Base-by-base conservation (phyloP, 805 yeast species). In the Novakomyces olei region DNA sequence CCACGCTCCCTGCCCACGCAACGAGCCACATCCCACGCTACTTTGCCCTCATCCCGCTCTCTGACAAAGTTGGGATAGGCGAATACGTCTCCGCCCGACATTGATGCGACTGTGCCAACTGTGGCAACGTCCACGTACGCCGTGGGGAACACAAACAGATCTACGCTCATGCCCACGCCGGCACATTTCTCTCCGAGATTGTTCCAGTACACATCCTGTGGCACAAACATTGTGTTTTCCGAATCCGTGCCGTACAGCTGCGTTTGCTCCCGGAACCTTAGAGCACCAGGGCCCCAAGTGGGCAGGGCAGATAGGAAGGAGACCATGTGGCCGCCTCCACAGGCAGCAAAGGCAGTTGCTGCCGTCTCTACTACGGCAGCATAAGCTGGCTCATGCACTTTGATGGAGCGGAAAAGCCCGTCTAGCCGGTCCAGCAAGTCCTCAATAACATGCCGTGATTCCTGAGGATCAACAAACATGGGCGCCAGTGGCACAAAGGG, bases 401-500 rank as follows among this genome's bases (percentile, higher is more conserved):
- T 43, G 29, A 55, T 57, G 14, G 52, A 55, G 7, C 50, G 48
- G 30, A 51, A 51, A 8, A 61, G 39, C 17, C 52, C 56, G 35
- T 72, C 79, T 32, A 79, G 55, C 29, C 66, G 57, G 39, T 63
- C 63, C 39, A 88, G 61, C 3, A 85, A 66, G 32, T 66, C 69
- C 26, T 74, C 76, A 36, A 85, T 72, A 8, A 65, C 66, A 30
- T 52, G 49, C 34, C 69, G 58, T 9, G 80, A 65, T 34, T 72
- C 80, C 5, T 54, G 55, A 1, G 93, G 81, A 40, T 76, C 80
- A 5, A 69, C 92, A 50, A 81, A 81, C 19, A 81, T 52, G 2
- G 60, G 61, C 36, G 56, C 56, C 39, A 81, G 61, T 3, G 96
- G 96, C n/a, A 81, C 55, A 42, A 81, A 80, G 4, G 83, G 75